Percentiles rank a stretch among this genome's conserved stretches.
These are phyloP conservation scores for Acarospora socialis DNA, from an alignment of 2,329 filamentous ascomycete species.

Conservation along the genomic window DNA sequence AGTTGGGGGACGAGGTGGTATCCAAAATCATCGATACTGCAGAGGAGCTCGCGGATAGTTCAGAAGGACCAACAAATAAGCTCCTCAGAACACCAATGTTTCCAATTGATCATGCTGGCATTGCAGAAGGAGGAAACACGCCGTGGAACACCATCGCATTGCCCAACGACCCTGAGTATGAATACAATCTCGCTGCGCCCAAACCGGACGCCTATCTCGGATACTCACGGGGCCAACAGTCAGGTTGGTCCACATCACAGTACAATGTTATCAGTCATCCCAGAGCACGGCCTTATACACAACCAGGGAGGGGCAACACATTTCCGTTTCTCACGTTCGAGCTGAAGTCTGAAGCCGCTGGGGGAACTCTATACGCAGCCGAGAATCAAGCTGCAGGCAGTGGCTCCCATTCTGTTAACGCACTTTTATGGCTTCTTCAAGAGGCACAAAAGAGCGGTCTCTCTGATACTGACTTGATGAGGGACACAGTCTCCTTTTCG, in stretches of 20 bases:
- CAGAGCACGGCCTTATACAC: neutral
- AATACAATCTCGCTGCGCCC: constrained; percentile 1
- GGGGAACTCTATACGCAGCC: neutral
- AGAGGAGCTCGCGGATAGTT: neutral
- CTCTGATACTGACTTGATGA: constrained; percentile 1
- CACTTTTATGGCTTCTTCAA: constrained; percentile 2
- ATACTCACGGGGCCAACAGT: constrained; percentile 1
- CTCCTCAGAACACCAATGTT: no score
- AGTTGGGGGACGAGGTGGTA: neutral
- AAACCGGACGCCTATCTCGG: constrained; percentile 1
- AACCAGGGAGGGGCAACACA: constrained; percentile 1
- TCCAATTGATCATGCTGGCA: neutral
- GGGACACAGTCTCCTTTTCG: constrained; percentile 1
- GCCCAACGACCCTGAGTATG: constrained; percentile 1
- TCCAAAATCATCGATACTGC: neutral
- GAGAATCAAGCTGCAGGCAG: constrained; percentile 3
- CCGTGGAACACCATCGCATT: neutral
- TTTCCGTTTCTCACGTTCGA: constrained; percentile 2
- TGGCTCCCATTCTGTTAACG: constrained; percentile 1
- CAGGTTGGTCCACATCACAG: neutral
- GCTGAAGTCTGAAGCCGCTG: constrained; percentile 2
- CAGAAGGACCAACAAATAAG: constrained; percentile 1
- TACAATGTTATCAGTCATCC: neutral
- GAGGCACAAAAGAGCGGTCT: neutral
- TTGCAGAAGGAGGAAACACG: constrained; percentile 2